Evolutionary conservation across 1,139 yeast genomes (phyloP).

Genomic region (Geotrichum europaeum): DNA sequence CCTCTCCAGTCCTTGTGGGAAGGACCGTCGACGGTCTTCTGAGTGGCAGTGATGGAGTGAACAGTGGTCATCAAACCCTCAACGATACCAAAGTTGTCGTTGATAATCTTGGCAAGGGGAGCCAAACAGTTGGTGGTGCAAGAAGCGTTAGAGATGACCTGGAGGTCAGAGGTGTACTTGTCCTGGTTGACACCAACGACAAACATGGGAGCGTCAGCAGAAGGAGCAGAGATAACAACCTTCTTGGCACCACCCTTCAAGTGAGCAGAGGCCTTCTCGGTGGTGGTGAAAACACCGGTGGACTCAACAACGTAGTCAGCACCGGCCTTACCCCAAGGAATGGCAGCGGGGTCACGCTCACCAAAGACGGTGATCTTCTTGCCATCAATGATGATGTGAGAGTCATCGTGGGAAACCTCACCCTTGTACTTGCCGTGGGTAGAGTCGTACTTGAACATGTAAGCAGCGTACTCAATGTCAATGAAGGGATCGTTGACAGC

Average conservation of each 20-base stretch:
- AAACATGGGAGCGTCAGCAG: slow-evolving; percentile 84
- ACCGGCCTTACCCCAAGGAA: slow-evolving; percentile 77
- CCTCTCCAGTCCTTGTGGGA: slow-evolving; percentile 95
- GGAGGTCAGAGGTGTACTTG: slow-evolving; percentile 63
- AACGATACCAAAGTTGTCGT: slow-evolving; percentile 73
- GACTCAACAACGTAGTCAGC: slow-evolving; percentile 81
- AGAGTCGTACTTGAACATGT: slow-evolving; percentile 85
- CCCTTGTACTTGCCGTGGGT: slow-evolving; percentile 77
- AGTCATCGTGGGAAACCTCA: slow-evolving; percentile 55
- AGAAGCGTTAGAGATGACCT: slow-evolving; percentile 77
- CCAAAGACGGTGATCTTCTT: slow-evolving; percentile 61
- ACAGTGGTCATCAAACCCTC: slow-evolving; percentile 91
- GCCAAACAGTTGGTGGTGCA: slow-evolving; percentile 91
- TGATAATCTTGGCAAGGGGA: slow-evolving; percentile 77
- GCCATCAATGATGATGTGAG: slow-evolving; percentile 59
- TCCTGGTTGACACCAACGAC: slow-evolving; percentile 79
- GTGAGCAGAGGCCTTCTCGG: slow-evolving; percentile 75
- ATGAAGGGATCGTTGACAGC: slow-evolving; percentile 84
- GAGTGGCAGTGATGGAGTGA: slow-evolving; percentile 87
- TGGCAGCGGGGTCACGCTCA: slow-evolving; percentile 70
- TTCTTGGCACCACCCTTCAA: slow-evolving; percentile 84
- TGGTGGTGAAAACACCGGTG: slow-evolving; percentile 81
- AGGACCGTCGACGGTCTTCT: slow-evolving; percentile 88
- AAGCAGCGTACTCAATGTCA: slow-evolving; percentile 75
- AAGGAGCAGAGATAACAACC: slow-evolving; percentile 84